These are phyloP conservation scores for Mycosphaerella sp. DNA, from an alignment of 2,329 filamentous ascomycete species.

Conservation along the genomic window DNA sequence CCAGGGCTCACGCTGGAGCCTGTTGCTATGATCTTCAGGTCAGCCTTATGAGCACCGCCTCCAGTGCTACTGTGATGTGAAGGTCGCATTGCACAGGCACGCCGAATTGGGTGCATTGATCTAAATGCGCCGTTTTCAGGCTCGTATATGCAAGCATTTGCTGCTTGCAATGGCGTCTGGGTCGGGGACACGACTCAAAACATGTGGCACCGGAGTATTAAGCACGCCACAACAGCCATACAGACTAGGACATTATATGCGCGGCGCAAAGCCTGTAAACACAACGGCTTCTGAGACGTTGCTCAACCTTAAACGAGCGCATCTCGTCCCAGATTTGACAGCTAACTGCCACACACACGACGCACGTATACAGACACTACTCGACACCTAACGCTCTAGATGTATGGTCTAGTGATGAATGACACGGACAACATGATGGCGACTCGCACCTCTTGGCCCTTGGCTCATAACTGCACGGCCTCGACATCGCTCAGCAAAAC, in stretches of 20 bases:
- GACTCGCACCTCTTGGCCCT: background rate
- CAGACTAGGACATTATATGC: background rate
- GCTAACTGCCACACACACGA: background rate
- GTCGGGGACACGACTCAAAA: background rate
- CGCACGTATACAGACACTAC: background rate
- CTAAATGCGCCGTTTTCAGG: background rate
- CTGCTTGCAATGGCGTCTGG: background rate
- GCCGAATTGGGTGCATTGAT: background rate
- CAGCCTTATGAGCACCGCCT: background rate
- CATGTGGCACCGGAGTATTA: background rate
- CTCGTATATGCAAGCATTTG: background rate
- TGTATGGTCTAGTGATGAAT: background rate
- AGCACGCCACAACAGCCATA: conserved; percentile 1
- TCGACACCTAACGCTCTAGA: background rate
- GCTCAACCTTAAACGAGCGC: background rate
- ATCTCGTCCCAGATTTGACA: background rate
- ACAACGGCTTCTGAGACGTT: conserved; percentile 7
- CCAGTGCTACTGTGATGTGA: background rate
- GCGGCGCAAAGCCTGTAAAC: background rate
- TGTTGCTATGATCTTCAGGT: background rate
- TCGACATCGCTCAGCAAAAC: background rate
- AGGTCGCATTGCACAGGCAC: background rate
- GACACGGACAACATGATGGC: background rate
- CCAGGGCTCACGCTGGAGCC: no score
- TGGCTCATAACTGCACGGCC: background rate